A percentile compares a stretch with the other conserved stretches of the same genome.
Conservation (phyloP, 345 rosid species). For the Corymbia maculata region DNA sequence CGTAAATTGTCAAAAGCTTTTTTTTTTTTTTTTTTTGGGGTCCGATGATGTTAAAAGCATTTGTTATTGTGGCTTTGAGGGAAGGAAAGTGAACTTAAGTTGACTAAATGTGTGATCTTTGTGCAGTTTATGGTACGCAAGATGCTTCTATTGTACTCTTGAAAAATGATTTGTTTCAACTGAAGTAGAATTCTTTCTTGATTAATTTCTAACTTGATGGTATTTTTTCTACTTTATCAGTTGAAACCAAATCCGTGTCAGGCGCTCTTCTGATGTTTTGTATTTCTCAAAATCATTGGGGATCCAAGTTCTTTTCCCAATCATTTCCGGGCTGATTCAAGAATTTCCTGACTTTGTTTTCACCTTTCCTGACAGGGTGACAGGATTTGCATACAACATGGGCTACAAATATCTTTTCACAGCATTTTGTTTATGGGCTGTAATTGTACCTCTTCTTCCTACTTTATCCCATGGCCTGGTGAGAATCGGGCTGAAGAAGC, state of each 20-base stretch:
- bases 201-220: not conserved
- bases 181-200: not conserved
- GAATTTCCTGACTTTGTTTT: not conserved
- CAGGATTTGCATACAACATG: slow-evolving; percentile 22
- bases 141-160: not conserved
- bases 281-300: not conserved
- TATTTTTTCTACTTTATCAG: not conserved
- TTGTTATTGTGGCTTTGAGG: not conserved
- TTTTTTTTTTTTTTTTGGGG: not conserved
- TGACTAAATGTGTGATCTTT: not conserved
- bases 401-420: slow-evolving; percentile 10
- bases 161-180: not conserved
- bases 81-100: not conserved
- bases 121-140: not conserved
- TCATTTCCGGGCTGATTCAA: not conserved
- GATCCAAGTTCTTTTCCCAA: not conserved
- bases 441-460: slow-evolving; percentile 35
- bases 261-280: not conserved
- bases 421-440: slow-evolving; percentile 30
- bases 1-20: not conserved
- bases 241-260: not conserved
- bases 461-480: slow-evolving; percentile 33
- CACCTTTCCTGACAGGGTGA: slow-evolving; percentile 6
- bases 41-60: not conserved
- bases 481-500: slow-evolving; percentile 61